These are phyloP conservation scores for Plenodomus biglobosus DNA, from an alignment of 2,329 filamentous ascomycete genomes.

Conservation along the genomic window DNA sequence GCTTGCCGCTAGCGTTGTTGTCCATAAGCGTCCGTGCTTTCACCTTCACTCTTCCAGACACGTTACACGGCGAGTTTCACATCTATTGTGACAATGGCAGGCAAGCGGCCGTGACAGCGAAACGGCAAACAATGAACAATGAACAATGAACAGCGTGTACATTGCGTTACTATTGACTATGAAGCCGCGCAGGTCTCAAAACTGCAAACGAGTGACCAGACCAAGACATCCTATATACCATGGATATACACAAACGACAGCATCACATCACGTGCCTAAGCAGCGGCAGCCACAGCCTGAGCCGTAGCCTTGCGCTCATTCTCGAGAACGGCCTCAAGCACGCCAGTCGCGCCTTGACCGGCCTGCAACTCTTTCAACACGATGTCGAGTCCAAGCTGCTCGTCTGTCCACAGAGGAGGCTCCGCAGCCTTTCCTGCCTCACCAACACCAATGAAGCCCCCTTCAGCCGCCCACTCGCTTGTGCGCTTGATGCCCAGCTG, in stretches of 20 bases:
- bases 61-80: neutral
- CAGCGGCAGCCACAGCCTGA: conserved; percentile 49
- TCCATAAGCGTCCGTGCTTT: conserved; percentile 8
- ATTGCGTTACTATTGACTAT: conserved; percentile 6
- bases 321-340: conserved; percentile 54
- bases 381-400: conserved; percentile 74
- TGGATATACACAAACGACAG: neutral
- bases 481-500: conserved; percentile 90
- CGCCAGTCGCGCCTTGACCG: conserved; percentile 46
- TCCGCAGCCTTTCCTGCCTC: conserved; percentile 62
- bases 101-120: too few species aligned
- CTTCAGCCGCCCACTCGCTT: conserved; percentile 84
- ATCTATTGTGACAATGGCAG: neutral
- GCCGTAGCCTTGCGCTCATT: conserved; percentile 49
- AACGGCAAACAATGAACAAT: too few species aligned
- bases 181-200: conserved; percentile 26
- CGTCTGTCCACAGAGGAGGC: conserved; percentile 85
- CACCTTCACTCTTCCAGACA: neutral
- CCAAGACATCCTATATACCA: conserved; percentile 3
- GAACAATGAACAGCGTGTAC: neutral
- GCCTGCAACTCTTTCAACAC: conserved; percentile 56
- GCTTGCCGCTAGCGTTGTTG: conserved; percentile 9
- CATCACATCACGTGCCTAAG: conserved; percentile 23
- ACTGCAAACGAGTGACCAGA: conserved; percentile 35
- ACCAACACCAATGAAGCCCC: conserved; percentile 93